Conservation (phyloP, 768 basidiomycete genomes). For the Tricholoma flavovirens region DNA sequence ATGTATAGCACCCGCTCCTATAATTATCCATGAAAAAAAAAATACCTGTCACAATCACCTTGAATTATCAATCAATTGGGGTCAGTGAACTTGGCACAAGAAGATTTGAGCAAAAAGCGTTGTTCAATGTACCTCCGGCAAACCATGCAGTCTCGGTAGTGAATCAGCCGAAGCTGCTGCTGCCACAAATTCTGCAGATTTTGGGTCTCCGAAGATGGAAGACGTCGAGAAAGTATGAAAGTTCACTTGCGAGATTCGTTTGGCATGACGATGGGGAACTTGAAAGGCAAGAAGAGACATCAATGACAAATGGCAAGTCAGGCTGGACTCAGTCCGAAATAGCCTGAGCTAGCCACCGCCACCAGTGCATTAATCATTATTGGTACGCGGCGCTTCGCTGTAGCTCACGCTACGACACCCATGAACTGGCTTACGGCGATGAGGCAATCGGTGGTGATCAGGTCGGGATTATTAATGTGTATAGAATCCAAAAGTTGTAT, state of each 20-base stretch:
- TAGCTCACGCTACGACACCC: too few relatives aligned
- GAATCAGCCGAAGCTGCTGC: constrained; percentile 30
- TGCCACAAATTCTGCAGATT: constrained; percentile 33
- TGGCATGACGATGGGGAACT: constrained; percentile 3
- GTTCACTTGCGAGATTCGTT: not conserved
- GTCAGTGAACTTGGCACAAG: too few relatives aligned
- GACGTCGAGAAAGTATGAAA: constrained; percentile 7
- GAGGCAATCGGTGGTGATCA: too few relatives aligned
- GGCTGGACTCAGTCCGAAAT: too few relatives aligned
- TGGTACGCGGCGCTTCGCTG: too few relatives aligned
- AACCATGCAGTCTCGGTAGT: constrained; percentile 34
- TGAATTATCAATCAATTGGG: not conserved
- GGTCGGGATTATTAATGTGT: too few relatives aligned
- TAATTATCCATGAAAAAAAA: not conserved
- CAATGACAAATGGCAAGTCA: too few relatives aligned
- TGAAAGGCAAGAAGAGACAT: too few relatives aligned
- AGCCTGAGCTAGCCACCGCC: too few relatives aligned
- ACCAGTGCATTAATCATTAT: too few relatives aligned
- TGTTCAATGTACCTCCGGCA: constrained; percentile 36
- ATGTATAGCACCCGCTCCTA: not conserved
- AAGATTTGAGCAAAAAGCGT: not conserved
- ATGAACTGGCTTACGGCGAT: too few relatives aligned
- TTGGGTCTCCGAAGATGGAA: constrained; percentile 24
- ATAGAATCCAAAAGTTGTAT: too few relatives aligned
- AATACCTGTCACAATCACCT: constrained; percentile 44